phyloP scores from a whole-genome alignment of 257 asterid genomes.

The Prunella vulgaris region DNA sequence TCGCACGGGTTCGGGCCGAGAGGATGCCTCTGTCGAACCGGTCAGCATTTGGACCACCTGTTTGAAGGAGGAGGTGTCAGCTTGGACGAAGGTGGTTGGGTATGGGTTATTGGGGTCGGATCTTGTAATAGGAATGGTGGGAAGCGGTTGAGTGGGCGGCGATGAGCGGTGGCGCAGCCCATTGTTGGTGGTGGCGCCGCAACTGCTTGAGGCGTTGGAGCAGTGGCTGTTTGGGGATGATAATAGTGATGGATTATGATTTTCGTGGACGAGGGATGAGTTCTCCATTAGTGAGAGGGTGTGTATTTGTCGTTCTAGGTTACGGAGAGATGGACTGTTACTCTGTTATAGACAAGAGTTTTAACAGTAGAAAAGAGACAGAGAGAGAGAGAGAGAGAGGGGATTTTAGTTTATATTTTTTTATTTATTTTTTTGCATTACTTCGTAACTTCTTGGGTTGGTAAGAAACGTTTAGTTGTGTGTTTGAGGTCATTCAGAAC shows the following conservation, averaged over 20 bases:
- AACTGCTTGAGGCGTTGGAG: conserved; percentile 38
- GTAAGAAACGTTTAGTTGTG: conserved; percentile 43
- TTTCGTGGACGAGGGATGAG: conserved; percentile 36
- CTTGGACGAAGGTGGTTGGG: conserved; percentile 98
- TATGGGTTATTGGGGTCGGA: conserved; percentile 83
- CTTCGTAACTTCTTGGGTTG: conserved; percentile 46
- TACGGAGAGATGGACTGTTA: conserved; percentile 26
- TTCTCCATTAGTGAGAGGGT: conserved; percentile 38
- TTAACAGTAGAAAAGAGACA: neutral
- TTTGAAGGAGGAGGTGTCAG: conserved; percentile 85
- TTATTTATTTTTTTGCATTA: conserved; percentile 1
- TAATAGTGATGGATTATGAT: conserved; percentile 28
- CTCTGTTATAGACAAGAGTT: conserved; percentile 19
- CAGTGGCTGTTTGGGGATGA: conserved; percentile 31
- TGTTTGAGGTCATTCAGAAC: conserved; percentile 4
- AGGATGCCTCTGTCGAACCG: conserved; percentile 58
- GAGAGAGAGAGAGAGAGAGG: neutral
- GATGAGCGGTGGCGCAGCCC: conserved; percentile 35
- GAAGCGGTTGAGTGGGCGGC: conserved; percentile 28
- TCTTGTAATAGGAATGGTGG: conserved; percentile 58
- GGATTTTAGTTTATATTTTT: too few species aligned
- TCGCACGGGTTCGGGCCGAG: conserved; percentile 45
- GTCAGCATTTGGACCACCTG: conserved; percentile 94
- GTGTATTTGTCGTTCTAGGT: conserved; percentile 25
- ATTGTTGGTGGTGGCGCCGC: conserved; percentile 32